Conservation (phyloP, 2,329 filamentous ascomycete genomes). For the Curvularia lunata region DNA sequence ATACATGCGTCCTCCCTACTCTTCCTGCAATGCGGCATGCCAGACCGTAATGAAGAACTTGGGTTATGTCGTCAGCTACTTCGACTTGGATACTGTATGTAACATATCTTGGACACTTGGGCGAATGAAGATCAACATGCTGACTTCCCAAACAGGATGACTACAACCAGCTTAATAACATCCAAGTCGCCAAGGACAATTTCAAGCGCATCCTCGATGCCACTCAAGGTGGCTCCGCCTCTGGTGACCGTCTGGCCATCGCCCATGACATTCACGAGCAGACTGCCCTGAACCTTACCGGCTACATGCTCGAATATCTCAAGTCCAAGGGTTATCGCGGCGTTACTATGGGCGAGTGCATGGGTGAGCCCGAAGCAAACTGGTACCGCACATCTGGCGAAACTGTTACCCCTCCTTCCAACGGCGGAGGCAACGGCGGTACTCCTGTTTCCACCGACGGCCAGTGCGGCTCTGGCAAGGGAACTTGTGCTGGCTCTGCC, state of each 20-base stretch:
- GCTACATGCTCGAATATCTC: conserved; percentile 52
- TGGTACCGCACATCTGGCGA: conserved; percentile 56
- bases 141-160: conserved; percentile 40
- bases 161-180: conserved; percentile 45
- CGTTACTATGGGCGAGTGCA: conserved; percentile 57
- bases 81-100: conserved; percentile 61
- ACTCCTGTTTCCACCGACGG: conserved; percentile 27
- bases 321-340: conserved; percentile 51
- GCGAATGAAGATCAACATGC: background rate
- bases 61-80: conserved; percentile 66
- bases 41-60: conserved; percentile 50
- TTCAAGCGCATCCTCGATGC: conserved; percentile 48
- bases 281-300: conserved; percentile 53
- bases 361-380: conserved; percentile 55
- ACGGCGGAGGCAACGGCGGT: conserved; percentile 24
- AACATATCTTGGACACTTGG: too few relatives aligned
- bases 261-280: conserved; percentile 58
- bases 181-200: conserved; percentile 46
- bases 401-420: conserved; percentile 27
- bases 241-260: conserved; percentile 58
- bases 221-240: conserved; percentile 24
- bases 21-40: conserved; percentile 53
- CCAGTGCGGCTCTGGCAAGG: conserved; percentile 29
- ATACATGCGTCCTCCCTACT: conserved; percentile 60
- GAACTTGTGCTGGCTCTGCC: conserved; percentile 35